Percentiles rank a stretch among this genome's conserved stretches.
phyloP scores from a whole-genome alignment of 768 basidiomycete genomes.

The Pisolithus albus region DNA sequence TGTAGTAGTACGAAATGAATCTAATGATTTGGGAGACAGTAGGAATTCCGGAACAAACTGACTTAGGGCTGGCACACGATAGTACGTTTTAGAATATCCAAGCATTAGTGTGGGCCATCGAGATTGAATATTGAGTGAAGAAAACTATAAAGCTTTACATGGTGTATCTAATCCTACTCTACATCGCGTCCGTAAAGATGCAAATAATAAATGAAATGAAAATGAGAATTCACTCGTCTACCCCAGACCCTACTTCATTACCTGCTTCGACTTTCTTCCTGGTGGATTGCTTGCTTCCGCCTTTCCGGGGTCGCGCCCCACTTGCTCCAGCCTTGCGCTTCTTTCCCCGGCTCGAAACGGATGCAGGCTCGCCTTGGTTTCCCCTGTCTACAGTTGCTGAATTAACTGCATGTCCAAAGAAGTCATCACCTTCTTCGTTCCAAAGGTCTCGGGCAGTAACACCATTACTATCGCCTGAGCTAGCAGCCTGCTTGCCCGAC shows the following conservation, averaged over 20 bases:
- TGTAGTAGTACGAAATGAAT: too few relatives aligned
- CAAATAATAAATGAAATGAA: slow-evolving; percentile 9
- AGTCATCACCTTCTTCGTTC: slow-evolving; percentile 84
- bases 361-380: slow-evolving; percentile 25
- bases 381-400: slow-evolving; percentile 16
- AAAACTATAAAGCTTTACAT: slow-evolving; percentile 23
- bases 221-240: slow-evolving; percentile 23
- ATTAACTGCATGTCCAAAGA: slow-evolving; percentile 58
- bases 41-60: too few relatives aligned
- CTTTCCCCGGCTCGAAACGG: slow-evolving; percentile 24
- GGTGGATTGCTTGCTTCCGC: slow-evolving; percentile 24
- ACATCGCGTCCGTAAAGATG: slow-evolving; percentile 14
- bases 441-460: slow-evolving; percentile 56
- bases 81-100: not conserved
- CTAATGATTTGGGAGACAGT: too few relatives aligned
- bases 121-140: slow-evolving; percentile 23
- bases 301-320: slow-evolving; percentile 21
- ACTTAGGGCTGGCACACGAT: too few relatives aligned
- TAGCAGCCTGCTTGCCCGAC: slow-evolving; percentile 29
- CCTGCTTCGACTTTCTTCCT: slow-evolving; percentile 25
- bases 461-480: slow-evolving; percentile 29
- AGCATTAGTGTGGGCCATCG: slow-evolving; percentile 13
- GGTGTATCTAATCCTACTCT: slow-evolving; percentile 23
- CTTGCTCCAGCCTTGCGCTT: slow-evolving; percentile 27
- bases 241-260: slow-evolving; percentile 19